Conservation (phyloP, 177 flowering plant genomes). For the Tripterygium wilfordii region DNA sequence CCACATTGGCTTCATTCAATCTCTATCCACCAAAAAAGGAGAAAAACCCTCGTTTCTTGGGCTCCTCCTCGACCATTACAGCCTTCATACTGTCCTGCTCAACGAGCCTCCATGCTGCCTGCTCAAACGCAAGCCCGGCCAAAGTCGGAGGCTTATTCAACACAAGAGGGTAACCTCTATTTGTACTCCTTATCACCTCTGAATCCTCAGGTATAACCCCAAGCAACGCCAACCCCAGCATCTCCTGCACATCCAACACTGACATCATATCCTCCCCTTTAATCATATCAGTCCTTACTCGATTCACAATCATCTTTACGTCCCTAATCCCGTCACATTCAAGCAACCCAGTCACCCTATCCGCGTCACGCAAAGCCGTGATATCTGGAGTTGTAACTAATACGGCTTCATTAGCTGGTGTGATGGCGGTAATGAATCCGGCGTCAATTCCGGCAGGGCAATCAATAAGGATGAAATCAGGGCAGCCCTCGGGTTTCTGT, state of each 20-base stretch:
- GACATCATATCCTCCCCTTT: slow-evolving; percentile 99
- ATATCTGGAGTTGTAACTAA: slow-evolving; percentile 94
- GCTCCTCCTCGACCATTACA: slow-evolving; percentile 93
- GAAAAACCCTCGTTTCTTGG: slow-evolving; percentile 83
- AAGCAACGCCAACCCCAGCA: slow-evolving; percentile 82
- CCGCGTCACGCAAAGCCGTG: slow-evolving; percentile 85
- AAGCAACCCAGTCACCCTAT: slow-evolving; percentile 83
- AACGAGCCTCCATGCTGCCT: slow-evolving; percentile 97
- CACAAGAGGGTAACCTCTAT: slow-evolving; percentile 88
- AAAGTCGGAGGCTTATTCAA: slow-evolving; percentile 91
- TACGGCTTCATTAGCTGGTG: slow-evolving; percentile 97
- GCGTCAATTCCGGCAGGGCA: slow-evolving; percentile 99
- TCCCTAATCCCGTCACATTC: slow-evolving; percentile 99
- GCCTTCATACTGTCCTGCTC: slow-evolving; percentile 98
- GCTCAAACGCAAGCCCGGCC: slow-evolving; percentile 98
- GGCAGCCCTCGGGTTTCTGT: slow-evolving; percentile 54
- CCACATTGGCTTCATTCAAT: no score
- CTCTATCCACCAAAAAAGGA: slow-evolving; percentile 85
- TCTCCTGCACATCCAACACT: slow-evolving; percentile 91
- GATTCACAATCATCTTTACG: slow-evolving; percentile 93
- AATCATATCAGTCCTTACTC: slow-evolving; percentile 96
- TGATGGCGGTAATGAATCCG: slow-evolving; percentile 93
- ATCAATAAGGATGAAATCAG: slow-evolving; percentile 86
- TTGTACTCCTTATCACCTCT: slow-evolving; percentile 93
- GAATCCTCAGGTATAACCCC: slow-evolving; percentile 96